Conservation (phyloP, 2,329 filamentous ascomycete species). For the Chrysosporium keratinophilum region DNA sequence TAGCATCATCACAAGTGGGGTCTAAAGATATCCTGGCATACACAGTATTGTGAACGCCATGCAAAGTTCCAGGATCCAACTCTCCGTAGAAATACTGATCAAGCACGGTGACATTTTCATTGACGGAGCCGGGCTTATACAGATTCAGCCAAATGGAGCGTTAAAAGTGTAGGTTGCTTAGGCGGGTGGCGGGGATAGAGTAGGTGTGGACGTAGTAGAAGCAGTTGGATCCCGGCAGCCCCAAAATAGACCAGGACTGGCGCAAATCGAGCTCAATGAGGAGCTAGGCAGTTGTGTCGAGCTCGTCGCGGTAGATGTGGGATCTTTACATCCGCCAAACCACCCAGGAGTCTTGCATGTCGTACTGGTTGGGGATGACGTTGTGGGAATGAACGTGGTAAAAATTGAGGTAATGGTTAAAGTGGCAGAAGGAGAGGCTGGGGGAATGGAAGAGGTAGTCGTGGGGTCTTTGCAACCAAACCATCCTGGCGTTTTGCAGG, state of each 20-base stretch:
- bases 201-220: constrained; percentile 16
- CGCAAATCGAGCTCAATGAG: constrained; percentile 30
- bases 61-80: no score
- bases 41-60: no score
- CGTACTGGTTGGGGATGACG: constrained; percentile 23
- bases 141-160: not conserved
- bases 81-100: no score
- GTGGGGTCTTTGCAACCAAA: constrained; percentile 34
- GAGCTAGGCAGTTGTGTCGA: constrained; percentile 19
- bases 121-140: not conserved
- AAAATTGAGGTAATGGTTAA: constrained; percentile 15
- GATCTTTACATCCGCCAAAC: constrained; percentile 33
- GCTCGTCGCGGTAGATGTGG: constrained; percentile 18
- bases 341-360: constrained; percentile 31
- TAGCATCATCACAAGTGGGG: no score
- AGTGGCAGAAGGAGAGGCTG: constrained; percentile 10
- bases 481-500: constrained; percentile 36
- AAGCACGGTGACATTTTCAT: not conserved
- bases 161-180: not conserved
- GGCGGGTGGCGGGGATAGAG: not conserved
- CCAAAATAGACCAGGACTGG: constrained; percentile 48
- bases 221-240: constrained; percentile 41
- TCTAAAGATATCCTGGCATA: no score
- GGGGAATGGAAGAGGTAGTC: constrained; percentile 25
- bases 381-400: constrained; percentile 20